These are phyloP conservation scores for Phytophthora tubulina DNA, from an alignment of 352 stramenopile genomes.

Conservation along the genomic window DNA sequence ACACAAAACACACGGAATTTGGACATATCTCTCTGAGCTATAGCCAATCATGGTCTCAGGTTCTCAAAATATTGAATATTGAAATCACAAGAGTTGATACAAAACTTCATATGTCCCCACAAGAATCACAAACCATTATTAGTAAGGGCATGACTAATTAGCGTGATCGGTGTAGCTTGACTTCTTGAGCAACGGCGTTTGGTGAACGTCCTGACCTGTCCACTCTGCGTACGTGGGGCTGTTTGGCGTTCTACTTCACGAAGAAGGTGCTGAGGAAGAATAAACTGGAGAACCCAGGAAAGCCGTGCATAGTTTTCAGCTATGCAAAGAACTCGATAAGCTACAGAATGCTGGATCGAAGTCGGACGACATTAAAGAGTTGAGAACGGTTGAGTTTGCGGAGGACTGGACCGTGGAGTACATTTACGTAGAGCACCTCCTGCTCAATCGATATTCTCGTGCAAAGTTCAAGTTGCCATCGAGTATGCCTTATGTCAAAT, in stretches of 20 bases:
- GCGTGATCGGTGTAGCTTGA: not conserved
- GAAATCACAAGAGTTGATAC: no score
- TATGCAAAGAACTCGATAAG: conserved; percentile 8
- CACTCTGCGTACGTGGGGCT: conserved; percentile 1
- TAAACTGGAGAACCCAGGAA: conserved; percentile 3
- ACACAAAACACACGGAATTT: no score
- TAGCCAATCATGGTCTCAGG: no score
- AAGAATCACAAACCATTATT: no score
- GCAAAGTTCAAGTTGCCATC: conserved; percentile 7
- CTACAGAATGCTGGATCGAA: conserved; percentile 12
- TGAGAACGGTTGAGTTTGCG: conserved; percentile 13
- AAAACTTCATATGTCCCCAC: no score
- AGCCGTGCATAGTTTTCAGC: conserved; percentile 9
- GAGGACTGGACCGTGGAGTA: conserved; percentile 23
- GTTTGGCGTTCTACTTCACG: conserved; percentile 9
- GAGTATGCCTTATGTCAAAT: conserved; percentile 10
- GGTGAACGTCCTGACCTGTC: conserved; percentile 2
- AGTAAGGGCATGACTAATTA: no score
- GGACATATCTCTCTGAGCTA: no score
- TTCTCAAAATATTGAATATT: no score
- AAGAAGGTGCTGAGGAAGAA: conserved; percentile 22
- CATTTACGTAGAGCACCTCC: conserved; percentile 14
- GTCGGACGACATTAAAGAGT: conserved; percentile 1
- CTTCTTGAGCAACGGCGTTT: conserved; percentile 17
- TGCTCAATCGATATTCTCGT: conserved; percentile 13